Base-by-base conservation (phyloP, 306 rosid species). In the Astragalus membranaceus region DNA sequence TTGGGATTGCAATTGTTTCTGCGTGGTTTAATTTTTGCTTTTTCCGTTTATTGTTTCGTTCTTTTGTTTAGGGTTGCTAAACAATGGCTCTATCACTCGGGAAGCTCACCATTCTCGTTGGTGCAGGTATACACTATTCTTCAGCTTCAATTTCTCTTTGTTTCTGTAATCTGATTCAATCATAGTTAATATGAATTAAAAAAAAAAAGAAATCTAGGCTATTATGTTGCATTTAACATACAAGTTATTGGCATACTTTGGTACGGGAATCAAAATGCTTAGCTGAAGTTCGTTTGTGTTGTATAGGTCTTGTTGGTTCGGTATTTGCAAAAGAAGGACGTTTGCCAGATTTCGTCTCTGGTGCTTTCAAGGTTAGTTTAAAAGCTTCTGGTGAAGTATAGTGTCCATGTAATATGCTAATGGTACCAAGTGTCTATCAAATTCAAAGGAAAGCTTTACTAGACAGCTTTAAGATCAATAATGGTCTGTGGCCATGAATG, bases 301-400 rank as follows among this genome's bases (percentile, higher is more conserved):
- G 62, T 76, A 26, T 26, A 95, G 99, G 99, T 68, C 36, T 95
- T 72, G 72, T 86, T 72, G 99, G 99, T 67, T 91, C 97, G n/a
- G 87, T 83, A 33, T 69, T 95, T 70, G 99, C 89, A 9, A 88
- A 91, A 70, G 99, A 95, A 74, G 96, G 95, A 41, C 75, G 88
- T 15, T 15, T 86, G 6, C 69, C 89, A 2, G 85, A 82, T 84
- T 9, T 87, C 1, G 76, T 86, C 20, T 86, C 99, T 2, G 92
- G 97, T 72, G 93, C 96, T 67, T 83, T 82, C 60, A 91, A 87
- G 97, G 99, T 95, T 76, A 55, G 84, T 37, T 77, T 70, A 4
- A 17, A 13, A 39, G 44, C 44, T 39, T 39, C 3, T 50, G 3
- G 50, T 56, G 70, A 55, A 55, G 49, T 48, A 10, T 69, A 20